Evolutionary conservation across 768 basidiomycete genomes (phyloP), one percentile per base, ranked within the genome.

Genomic region (Suillus ampliporus): DNA sequence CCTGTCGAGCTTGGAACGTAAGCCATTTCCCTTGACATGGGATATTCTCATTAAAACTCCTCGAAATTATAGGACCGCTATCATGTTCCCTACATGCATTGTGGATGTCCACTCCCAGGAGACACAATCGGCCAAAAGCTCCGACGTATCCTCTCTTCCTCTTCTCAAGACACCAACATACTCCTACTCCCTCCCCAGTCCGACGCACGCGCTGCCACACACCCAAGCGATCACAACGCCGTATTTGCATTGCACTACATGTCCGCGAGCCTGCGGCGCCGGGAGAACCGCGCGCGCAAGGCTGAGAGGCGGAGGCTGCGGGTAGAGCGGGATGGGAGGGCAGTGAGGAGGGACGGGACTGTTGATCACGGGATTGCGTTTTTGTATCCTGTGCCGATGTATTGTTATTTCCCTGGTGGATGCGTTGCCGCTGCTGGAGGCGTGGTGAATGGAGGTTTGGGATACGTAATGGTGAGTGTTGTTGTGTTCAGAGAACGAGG

Each of bases 21-120:
- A 60, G 76, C 67, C 57, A 64, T 34, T 3, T 21, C 7, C 57
- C 23, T 61, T 7, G 28, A 19, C n/a, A 19, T 13, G 15, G 5
- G 44, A 21, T 31, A 21, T 37, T 9, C 10, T 63, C 9, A 21
- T 21, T 14, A 14, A 34, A 13, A 28, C 28, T 23, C 4, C 57
- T 44, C 21, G 26, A n/a, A 47, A 13, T 21, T 9, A 44, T 43
- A 84, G 79, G 69, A 75, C 21, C 82, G 83, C 13, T 89, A 83
- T 69, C 74, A 75, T 5, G 71, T 86, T 6, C 79, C 80, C 5
- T 89, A 89, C 72, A 83, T 78, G 7, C 77, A 84, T 65, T 89
- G 88, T 60, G 86, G 86, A 0, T 88, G 87, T 65, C 83, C 85
- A 2, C 74, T 79, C 5, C 82, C 84, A 0, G 83, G 79, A 19